Evolutionary conservation across 2,329 filamentous ascomycete genomes (phyloP).

Genomic region (Monascus ruber): DNA sequence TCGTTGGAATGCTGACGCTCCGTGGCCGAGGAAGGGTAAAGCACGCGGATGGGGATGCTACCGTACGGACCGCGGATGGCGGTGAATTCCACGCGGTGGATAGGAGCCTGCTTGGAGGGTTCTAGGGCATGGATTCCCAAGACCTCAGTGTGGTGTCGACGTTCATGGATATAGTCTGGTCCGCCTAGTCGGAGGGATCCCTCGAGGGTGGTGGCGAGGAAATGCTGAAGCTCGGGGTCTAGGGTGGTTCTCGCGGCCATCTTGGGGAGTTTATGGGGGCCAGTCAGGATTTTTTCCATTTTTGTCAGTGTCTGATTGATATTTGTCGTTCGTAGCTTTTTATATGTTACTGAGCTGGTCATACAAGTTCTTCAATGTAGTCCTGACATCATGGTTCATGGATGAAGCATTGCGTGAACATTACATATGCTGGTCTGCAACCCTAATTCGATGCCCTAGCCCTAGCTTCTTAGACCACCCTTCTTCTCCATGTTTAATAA

Average conservation of each 20-base stretch:
- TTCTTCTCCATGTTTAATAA: no score
- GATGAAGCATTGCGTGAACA: no score
- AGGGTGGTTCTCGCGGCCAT: neutral
- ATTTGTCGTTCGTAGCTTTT: no score
- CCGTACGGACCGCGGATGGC: slow-evolving; percentile 21
- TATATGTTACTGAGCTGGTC: no score
- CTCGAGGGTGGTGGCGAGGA: neutral
- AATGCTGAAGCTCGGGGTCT: neutral
- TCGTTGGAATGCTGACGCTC: slow-evolving; percentile 6
- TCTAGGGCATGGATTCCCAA: slow-evolving; percentile 20
- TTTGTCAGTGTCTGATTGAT: no score
- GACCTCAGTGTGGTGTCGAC: slow-evolving; percentile 13
- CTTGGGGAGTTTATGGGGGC: neutral
- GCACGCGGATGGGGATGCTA: slow-evolving; percentile 22
- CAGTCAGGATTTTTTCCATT: no score
- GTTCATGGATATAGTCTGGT: slow-evolving; percentile 14
- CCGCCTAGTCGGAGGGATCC: slow-evolving; percentile 12
- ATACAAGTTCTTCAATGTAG: no score
- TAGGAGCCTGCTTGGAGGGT: slow-evolving; percentile 12
- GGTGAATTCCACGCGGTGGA: slow-evolving; percentile 21
- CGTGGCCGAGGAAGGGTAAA: slow-evolving; percentile 16
- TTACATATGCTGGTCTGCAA: no score
- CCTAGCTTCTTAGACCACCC: no score
- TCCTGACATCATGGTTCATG: no score
- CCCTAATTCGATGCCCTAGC: no score